Evolutionary conservation across 805 yeast genomes (phyloP), one percentile per base, ranked within the genome.

Genomic region (Sporopachydermia quercuum): DNA sequence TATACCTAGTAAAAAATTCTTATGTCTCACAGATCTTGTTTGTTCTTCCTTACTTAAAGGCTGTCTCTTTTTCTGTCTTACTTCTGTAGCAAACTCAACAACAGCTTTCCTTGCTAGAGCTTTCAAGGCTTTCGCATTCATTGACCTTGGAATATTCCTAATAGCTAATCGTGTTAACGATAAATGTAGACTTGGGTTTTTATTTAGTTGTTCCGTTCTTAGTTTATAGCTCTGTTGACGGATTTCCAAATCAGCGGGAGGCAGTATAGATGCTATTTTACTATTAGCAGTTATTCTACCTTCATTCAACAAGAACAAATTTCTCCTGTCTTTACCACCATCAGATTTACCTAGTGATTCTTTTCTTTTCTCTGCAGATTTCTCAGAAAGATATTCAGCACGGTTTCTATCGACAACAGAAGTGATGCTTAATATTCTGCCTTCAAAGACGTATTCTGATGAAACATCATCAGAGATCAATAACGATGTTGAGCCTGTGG

Each of bases 91-190:
- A 62, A 89, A 91, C 51, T 80, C 80, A 16, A 91, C 96, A 43
- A 91, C 84, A 1, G 95, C 96, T 56, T 84, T 83, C 58, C 98
- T 78, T 34, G 93, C 96, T 38, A 91, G 66, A 1, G 93, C 94
- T 54, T 91, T 91, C 50, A 91, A 65, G 0, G 93, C 77, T 57
- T 83, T 85, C 45, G 79, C 83, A 44, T 74, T 80, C 91, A 91
- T 77, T 11, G 93, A 77, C 56, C 97, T 75, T 36, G 98, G 98
- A 39, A 91, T 61, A 56, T 91, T 91, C 62, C 98, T 74, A 43
- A 91, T 74, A 5, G 98, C 98, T 56, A 91, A 71, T 65, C 98
- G 76, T 1, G 97, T 89, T 61, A 89, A 63, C n/a, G 96, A 84
- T 43, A 91, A 63, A 66, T 89, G 97, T 53, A 91, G 66, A 8